These are phyloP conservation scores for Protoeuglena noctilucae DNA, from an alignment of 139 green algal species.

Conservation along the genomic window DNA sequence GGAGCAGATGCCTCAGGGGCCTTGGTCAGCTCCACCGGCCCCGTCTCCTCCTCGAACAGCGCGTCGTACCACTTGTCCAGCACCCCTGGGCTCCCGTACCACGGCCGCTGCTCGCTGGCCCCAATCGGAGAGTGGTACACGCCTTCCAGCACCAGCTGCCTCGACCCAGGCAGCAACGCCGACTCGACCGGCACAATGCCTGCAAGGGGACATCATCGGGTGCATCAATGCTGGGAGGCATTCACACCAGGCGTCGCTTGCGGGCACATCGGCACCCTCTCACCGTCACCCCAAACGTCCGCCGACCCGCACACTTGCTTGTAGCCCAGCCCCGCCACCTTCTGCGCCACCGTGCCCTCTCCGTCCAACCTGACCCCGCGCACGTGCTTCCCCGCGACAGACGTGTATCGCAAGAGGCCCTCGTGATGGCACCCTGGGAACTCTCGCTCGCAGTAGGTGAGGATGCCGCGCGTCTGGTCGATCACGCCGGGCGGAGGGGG, in stretches of 20 bases:
- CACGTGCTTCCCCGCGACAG: constrained; percentile 16
- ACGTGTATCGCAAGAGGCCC: constrained; percentile 22
- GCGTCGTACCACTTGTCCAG: background rate
- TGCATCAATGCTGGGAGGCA: background rate
- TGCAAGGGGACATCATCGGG: background rate
- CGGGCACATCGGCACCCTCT: constrained; percentile 3
- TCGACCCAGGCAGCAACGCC: constrained; percentile 15
- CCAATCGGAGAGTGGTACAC: constrained; percentile 26
- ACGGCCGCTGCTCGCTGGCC: constrained; percentile 2
- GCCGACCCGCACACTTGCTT: constrained; percentile 25
- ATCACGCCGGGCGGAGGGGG: constrained; percentile 16
- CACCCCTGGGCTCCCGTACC: constrained; percentile 1
- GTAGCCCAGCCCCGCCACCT: constrained; percentile 9
- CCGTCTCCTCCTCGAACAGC: no score
- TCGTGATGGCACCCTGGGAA: constrained; percentile 16
- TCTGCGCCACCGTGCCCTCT: background rate
- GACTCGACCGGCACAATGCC: constrained; percentile 9
- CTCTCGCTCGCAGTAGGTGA: constrained; percentile 18
- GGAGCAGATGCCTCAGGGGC: no score
- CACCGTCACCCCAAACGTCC: constrained; percentile 23
- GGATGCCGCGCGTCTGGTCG: constrained; percentile 33
- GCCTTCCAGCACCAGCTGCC: constrained; percentile 14
- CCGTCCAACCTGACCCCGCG: background rate
- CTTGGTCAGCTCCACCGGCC: no score
- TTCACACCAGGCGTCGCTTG: background rate